Percentiles rank a stretch among this genome's conserved stretches.
These are phyloP conservation scores for Exophiala sp. DNA, from an alignment of 2,329 filamentous ascomycete genomes.

Conservation along the genomic window DNA sequence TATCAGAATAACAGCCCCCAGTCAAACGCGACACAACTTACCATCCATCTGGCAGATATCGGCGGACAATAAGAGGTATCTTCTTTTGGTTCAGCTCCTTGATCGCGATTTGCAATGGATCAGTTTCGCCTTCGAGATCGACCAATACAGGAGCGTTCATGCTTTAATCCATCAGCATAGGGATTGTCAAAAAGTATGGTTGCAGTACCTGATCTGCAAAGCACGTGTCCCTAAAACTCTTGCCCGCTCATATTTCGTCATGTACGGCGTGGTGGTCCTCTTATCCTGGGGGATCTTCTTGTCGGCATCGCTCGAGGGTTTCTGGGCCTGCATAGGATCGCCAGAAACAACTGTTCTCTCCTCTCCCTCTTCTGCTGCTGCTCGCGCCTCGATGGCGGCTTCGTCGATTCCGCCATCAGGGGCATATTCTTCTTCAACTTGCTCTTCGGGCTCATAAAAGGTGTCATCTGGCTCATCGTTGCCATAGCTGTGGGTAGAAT, in stretches of 20 bases:
- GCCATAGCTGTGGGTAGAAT: slow-evolving; percentile 19
- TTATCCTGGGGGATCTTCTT: slow-evolving; percentile 90
- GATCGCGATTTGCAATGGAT: slow-evolving; percentile 93
- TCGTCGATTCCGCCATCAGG: slow-evolving; percentile 46
- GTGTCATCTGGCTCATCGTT: slow-evolving; percentile 31
- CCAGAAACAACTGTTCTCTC: slow-evolving; percentile 44
- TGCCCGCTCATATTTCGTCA: slow-evolving; percentile 98
- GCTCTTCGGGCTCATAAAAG: slow-evolving; percentile 57
- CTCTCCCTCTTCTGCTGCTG: slow-evolving; percentile 51
- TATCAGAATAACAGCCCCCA: slow-evolving; percentile 22
- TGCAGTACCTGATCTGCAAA: slow-evolving; percentile 78
- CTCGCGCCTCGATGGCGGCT: slow-evolving; percentile 53
- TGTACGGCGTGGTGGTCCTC: slow-evolving; percentile 90
- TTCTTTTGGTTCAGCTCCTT: slow-evolving; percentile 99
- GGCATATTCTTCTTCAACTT: slow-evolving; percentile 53
- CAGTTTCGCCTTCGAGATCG: slow-evolving; percentile 94
- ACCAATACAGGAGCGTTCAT: slow-evolving; percentile 98
- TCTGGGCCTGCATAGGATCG: slow-evolving; percentile 46
- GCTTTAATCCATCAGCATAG: slow-evolving; percentile 48
- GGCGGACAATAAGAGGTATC: slow-evolving; percentile 89
- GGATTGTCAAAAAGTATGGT: not conserved
- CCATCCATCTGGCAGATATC: slow-evolving; percentile 96
- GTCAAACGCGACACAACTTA: slow-evolving; percentile 49
- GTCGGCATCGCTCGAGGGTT: slow-evolving; percentile 58
- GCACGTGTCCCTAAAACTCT: slow-evolving; percentile 90